Base-by-base conservation (phyloP, 768 basidiomycete genomes). In the Strobilomyces dryophilus region DNA sequence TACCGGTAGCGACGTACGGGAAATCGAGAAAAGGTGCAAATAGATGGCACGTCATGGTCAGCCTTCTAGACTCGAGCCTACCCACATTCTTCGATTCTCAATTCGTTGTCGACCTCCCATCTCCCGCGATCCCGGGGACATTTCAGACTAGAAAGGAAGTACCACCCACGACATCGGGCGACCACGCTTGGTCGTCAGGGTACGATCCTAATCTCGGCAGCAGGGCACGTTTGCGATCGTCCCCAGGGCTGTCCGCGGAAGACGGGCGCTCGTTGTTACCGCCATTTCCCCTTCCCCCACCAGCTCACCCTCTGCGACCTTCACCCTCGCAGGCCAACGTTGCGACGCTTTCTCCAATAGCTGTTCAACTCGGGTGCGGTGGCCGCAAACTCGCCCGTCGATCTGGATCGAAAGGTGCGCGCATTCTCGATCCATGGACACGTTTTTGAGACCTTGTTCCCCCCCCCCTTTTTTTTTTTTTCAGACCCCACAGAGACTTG, bases 21-120 rank as follows among this genome's bases (percentile, higher is more conserved):
- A 64, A 56, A 40, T 45, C 47, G 12, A 49, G 37, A 24, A 60
- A 48, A 21, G 15, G 40, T 39, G 26, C 5, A 29, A 54, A 45
- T n/a, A 43, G 51, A 9, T 67, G 63, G 83, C 73, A 76, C 45
- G 68, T 84, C 44, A 66, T 74, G 20, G 73, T 85, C 8, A 73
- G 73, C 4, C 53, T 63, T 12, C 15, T 63, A 7, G 62, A 63
- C 24, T 42, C 56, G 14, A 64, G 62, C 43, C 34, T 34, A 21
- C 59, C 59, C 26, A 63, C 62, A 10, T 63, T 51, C 41, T 58
- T 63, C 15, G 49, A 52, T 44, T 58, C 59, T 17, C 41, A 26
- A 31, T 48, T 63, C 15, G 24, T 61, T 11, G 51, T 64, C 31
- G 45, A 51, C 14, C 12, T 15, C 18, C 42, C 44, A 18, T 32